Base-by-base conservation (phyloP, 2,329 filamentous ascomycete genomes). In the Tolypocladium inflatum region DNA sequence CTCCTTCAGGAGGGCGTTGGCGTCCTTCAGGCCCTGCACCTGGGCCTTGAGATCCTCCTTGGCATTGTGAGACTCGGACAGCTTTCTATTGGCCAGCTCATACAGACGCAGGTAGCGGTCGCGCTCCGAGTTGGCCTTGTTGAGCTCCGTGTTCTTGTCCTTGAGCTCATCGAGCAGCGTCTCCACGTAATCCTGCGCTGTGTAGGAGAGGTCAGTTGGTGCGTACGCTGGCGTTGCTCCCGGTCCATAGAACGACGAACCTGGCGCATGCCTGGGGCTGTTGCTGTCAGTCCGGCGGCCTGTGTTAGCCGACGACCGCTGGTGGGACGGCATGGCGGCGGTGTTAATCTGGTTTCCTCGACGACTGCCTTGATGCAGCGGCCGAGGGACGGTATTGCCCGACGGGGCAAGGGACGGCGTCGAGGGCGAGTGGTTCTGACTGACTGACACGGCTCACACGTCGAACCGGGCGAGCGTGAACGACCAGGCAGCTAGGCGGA, bases 11-110 rank as follows among this genome's bases (percentile, higher is more conserved):
- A 54, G 37, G 30, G 59, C 50, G 35, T 56, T 57, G 55, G 57
- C 56, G 0, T 65, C 63, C 53, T 63, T 63, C 37, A 62, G 50
- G 6, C 55, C 43, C 23, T 60, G 57, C 9, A 56, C 45, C 48
- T 64, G 59, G 17, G 56, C 35, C 50, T 64, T 63, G 53, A 66
- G 51, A n/a, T 63, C 61, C 43, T 61, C 54, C 17, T 62, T 60
- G 55, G 57, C 53, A 33, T 60, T 37, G 43, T 62, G 67, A 37
- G 59, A 58, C 50, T 71, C 67, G 26, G 67, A 64, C 35, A 71
- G 59, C 60, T 69, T 71, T 58, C 66, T 65, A 56, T 60, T 69
- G 55, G 67, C 65, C 57, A 65, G 61, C 41, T 71, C 66, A 43
- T 66, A 63, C 54, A 63, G 62, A 19, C 55, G 58, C 58, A 68